These are phyloP conservation scores for Dothiorella sarmentorum DNA, from an alignment of 2,329 filamentous ascomycete species.

Conservation along the genomic window DNA sequence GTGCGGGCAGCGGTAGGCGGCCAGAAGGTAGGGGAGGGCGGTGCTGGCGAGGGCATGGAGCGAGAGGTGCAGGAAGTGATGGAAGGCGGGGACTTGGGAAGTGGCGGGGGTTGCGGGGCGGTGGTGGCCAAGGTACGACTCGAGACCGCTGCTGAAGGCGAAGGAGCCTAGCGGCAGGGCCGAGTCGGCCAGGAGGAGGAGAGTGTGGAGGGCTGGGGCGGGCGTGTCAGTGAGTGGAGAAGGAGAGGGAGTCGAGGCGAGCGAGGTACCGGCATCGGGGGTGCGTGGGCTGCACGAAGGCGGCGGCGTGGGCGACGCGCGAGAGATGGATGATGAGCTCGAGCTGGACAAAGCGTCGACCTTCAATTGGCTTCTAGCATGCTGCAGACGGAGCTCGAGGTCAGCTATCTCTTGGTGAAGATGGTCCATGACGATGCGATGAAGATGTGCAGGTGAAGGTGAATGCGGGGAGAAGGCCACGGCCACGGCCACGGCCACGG, in stretches of 20 bases:
- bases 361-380: constrained; percentile 48
- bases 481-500: background rate
- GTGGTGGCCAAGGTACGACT: constrained; percentile 75
- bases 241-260: background rate
- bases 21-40: constrained; percentile 70
- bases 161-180: constrained; percentile 82
- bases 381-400: constrained; percentile 51
- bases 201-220: constrained; percentile 54
- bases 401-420: constrained; percentile 54
- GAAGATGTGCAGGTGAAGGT: background rate
- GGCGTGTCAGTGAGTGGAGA: background rate
- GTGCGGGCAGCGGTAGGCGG: constrained; percentile 57
- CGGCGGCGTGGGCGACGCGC: constrained; percentile 18
- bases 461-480: background rate
- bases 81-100: constrained; percentile 48
- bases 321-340: constrained; percentile 19
- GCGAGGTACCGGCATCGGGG: constrained; percentile 24
- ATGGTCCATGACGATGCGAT: constrained; percentile 26
- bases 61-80: constrained; percentile 66
- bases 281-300: constrained; percentile 16
- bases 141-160: constrained; percentile 77
- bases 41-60: constrained; percentile 68
- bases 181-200: constrained; percentile 76
- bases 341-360: constrained; percentile 23
- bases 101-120: constrained; percentile 29